Conservation (phyloP, 192 early-diverging fungal species). For the Dissophora ornata region DNA sequence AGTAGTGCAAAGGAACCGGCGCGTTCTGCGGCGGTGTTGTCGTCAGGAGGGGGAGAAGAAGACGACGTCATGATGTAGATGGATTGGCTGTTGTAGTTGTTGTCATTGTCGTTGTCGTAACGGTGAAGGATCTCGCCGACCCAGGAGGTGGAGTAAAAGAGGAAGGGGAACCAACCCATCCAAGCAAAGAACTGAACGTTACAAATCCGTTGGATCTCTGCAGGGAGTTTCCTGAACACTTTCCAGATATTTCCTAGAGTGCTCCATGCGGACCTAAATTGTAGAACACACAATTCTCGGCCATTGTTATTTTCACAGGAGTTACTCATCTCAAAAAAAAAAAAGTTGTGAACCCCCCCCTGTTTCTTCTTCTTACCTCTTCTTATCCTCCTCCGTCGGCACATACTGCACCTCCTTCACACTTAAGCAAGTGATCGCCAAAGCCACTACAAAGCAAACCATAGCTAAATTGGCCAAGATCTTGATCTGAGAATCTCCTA, state of each 20-base stretch:
- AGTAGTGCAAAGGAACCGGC: constrained; percentile 90
- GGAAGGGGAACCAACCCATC: constrained; percentile 97
- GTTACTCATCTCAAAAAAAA: no score
- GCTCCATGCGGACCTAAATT: constrained; percentile 58
- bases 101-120: constrained; percentile 12
- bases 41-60: constrained; percentile 24
- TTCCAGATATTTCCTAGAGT: constrained; percentile 63
- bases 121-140: constrained; percentile 67
- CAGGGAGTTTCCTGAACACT: constrained; percentile 74
- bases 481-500: constrained; percentile 84
- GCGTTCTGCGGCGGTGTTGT: constrained; percentile 66
- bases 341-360: background rate
- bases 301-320: no score
- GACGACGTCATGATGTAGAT: background rate
- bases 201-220: constrained; percentile 79
- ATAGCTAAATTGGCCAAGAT: constrained; percentile 82
- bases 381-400: constrained; percentile 31
- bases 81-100: constrained; percentile 1
- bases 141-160: constrained; percentile 89
- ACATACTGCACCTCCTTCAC: constrained; percentile 61
- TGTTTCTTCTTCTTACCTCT: constrained; percentile 33
- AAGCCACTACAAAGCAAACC: constrained; percentile 64
- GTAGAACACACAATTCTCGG: no score
- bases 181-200: constrained; percentile 94
- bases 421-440: constrained; percentile 76